Evolutionary conservation across 495 filamentous ascomycete species (phyloP), one percentile per base, ranked within the genome.

Genomic region (Glonium stellatum): DNA sequence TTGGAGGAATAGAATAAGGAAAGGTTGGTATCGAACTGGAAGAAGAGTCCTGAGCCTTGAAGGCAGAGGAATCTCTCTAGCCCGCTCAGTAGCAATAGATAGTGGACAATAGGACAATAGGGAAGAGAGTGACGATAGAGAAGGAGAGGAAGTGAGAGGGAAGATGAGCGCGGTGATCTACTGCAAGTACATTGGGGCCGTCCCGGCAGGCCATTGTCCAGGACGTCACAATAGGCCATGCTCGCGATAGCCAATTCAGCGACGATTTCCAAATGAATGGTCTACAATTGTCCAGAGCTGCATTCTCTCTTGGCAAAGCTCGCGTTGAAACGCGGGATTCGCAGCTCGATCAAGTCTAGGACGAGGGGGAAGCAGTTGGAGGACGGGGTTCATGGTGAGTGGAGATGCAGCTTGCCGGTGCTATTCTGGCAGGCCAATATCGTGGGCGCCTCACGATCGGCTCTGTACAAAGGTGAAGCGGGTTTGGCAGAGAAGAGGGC

Each of bases 21-120:
- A 44, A 37, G 42, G 50, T 22, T 55, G 42, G 47, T 60, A 15
- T 25, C 42, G 50, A 42, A 63, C 37, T 2, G 57, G 60, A 46
- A 41, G 41, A 57, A 19, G 18, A 58, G 53, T 65, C 59, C 59
- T 36, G 53, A 58, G 67, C 67, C 67, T 59, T 27, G 54, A 60
- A 60, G 65, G 62, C 65, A 52, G 46, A 58, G 53, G 52, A 63
- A 61, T 50, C 51, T 58, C 36, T 58, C 31, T 27, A 27, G 12
- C 54, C 53, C 41, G 35, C 55, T 62, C 58, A 58, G 65, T 58
- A 66, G 63, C 53, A 61, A 37, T 37, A 51, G 34, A 59, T 51
- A 51, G 34, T 35, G 21, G 47, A 58, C 60, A 66, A 70, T 66
- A 60, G 54, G 36, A 50, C 47, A 50, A 50, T 50, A 57, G 23